These are phyloP conservation scores for Karstenula rhodostoma DNA, from an alignment of 2,329 filamentous ascomycete species.

Conservation along the genomic window DNA sequence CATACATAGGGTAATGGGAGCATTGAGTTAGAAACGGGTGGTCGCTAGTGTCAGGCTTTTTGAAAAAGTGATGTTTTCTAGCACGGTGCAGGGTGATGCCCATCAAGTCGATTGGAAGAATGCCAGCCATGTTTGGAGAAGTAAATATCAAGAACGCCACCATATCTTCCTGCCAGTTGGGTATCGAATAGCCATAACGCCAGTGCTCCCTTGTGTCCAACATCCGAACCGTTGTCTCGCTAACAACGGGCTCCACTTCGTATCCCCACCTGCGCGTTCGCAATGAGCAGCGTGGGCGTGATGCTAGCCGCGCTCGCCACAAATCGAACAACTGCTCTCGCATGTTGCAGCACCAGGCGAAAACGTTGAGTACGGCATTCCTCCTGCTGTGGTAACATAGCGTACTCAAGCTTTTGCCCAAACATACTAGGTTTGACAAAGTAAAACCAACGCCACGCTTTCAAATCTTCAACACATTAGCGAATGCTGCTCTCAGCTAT, in stretches of 20 bases:
- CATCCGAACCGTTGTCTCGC: neutral
- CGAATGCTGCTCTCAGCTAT: neutral
- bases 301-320: too few relatives aligned
- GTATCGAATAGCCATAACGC: slow-evolving; percentile 13
- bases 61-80: slow-evolving; percentile 15
- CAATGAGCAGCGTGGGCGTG: neutral
- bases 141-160: neutral
- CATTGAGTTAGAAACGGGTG: slow-evolving; percentile 46
- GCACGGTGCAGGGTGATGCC: neutral
- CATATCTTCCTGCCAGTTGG: slow-evolving; percentile 6
- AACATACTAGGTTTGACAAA: too few relatives aligned
- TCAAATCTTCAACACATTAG: slow-evolving; percentile 35
- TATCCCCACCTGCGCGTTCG: neutral
- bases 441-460: neutral
- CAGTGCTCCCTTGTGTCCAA: neutral
- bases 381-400: too few relatives aligned
- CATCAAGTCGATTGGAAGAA: neutral
- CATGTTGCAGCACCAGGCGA: too few relatives aligned
- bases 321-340: too few relatives aligned
- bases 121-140: slow-evolving; percentile 2
- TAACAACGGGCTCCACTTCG: neutral
- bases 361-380: too few relatives aligned
- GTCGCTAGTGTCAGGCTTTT: slow-evolving; percentile 20
- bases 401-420: too few relatives aligned
- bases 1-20: slow-evolving; percentile 46